Evolutionary conservation across 176 grass and related monocot genomes (phyloP), one percentile per base, ranked within the genome.

Genomic region (Paspalum notatum): DNA sequence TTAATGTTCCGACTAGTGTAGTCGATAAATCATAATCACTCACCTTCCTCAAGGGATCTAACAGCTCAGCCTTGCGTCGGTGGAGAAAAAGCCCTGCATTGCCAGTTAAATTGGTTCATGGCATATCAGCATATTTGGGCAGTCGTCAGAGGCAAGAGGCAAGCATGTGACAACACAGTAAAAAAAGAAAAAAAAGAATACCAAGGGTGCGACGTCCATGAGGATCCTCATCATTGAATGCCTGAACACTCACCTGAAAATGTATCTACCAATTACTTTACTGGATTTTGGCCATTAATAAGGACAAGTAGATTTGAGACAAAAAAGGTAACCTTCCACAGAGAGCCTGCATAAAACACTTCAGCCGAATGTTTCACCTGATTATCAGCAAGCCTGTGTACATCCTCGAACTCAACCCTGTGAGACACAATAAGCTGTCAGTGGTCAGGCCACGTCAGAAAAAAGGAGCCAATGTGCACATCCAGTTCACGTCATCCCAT

Each of bases 141-240:
- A 25, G 62, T 71, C 45, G 45, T 82, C 42, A 75, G 68, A 83
- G 24, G 26, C 13, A 22, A 79, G 6, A 64, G 12, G 22, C 6
- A 75, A 59, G 17, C 14, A 76, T 61, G 58, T 55, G 50, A 75
- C 12, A 59, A 61, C 53, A 58, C 67, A 21, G 17, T 27, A 75
- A 10, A 27, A 16, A 62, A 75, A 10, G 17, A 16, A 62, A 17
- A 10, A 85, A 77, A 73, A 77, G 25, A 80, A 79, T 95, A 98
- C 96, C 96, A 71, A 98, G 90, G 37, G 96, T 98, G 42, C 96
- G 92, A 25, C 90, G 88, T 21, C 96, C 92, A 78, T 98, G 96
- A 55, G 96, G 96, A 84, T 98, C 96, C 78, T 98, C 96, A n/a
- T 98, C 96, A 57, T 91, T 98, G 90, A 98, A 95, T 40, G 96